Evolutionary conservation across 169 alveolate species (phyloP).

Genomic region (Cryptosporidium viatorum): DNA sequence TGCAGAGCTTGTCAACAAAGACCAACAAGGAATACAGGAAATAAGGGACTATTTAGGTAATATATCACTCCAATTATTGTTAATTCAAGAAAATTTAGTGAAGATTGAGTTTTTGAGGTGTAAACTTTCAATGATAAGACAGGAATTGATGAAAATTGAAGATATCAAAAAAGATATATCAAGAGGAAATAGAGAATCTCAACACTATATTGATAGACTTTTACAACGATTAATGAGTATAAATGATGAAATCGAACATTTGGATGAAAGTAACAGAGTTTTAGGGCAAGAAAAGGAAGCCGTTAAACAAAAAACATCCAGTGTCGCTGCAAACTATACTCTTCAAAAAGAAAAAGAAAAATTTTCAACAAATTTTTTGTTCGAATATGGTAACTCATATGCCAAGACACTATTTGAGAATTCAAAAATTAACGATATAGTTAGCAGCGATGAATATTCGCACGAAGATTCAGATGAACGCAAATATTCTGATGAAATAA

Average conservation of each 20-base stretch:
- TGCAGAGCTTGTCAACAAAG: slow-evolving; percentile 61
- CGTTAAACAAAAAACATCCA: not conserved
- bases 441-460: not conserved
- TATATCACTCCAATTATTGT: slow-evolving; percentile 60
- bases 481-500: not conserved
- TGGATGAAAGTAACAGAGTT: slow-evolving; percentile 48
- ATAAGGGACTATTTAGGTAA: slow-evolving; percentile 61
- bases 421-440: slow-evolving; percentile 40
- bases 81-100: slow-evolving; percentile 66
- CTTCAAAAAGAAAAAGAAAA: slow-evolving; percentile 55
- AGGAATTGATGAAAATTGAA: slow-evolving; percentile 69
- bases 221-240: slow-evolving; percentile 67
- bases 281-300: slow-evolving; percentile 52
- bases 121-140: slow-evolving; percentile 68
- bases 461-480: not conserved
- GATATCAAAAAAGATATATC: slow-evolving; percentile 66
- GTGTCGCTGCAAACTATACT: slow-evolving; percentile 5
- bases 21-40: slow-evolving; percentile 69
- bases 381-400: slow-evolving; percentile 59
- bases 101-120: slow-evolving; percentile 70
- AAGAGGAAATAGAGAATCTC: slow-evolving; percentile 70
- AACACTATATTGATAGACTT: slow-evolving; percentile 55
- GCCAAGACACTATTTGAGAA: slow-evolving; percentile 62
- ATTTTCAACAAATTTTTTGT: slow-evolving; percentile 12
- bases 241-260: slow-evolving; percentile 68